Evolutionary conservation across 345 rosid species (phyloP), one percentile per base, ranked within the genome.

Genomic region (Camelina sativa): DNA sequence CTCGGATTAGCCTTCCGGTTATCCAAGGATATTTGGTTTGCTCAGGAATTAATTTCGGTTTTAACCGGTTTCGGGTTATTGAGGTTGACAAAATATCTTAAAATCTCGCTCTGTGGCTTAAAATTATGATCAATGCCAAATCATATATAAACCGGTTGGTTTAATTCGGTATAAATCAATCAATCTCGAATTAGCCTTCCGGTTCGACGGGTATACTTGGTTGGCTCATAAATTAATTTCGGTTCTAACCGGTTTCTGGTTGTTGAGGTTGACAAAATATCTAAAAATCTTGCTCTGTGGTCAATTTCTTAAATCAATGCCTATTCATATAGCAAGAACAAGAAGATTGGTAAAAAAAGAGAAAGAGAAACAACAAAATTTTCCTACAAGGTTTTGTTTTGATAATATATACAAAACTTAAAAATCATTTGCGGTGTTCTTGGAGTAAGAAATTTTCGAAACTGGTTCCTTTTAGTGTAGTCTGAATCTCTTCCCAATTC

Each of bases 401-500:
- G 41, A 61, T 71, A 72, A 34, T 34, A 34, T 72, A 10, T 72
- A 32, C 61, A 72, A 52, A 62, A 43, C 48, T 43, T 0, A 12
- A 43, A 43, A 43, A 43, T 43, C 41, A 57, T 32, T 57, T 57
- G 41, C 62, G 62, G 62, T 57, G 8, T 22, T 89, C 90, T 41
- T 76, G 85, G 7, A 32, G 60, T 7, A 93, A 78, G 71, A 86
- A 85, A 62, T 77, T 84, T 58, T 88, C 87, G 41, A 85, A 93
- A 61, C 40, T 53, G 2, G 97, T 85, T 71, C 96, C 94, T 8
- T 82, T 84, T 6, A 93, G 82, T n/a, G 91, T 80, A 47, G 80
- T 81, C 52, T 69, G 71, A 57, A 93, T 86, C 47, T 93, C 91
- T 4, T 80, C 86, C 96, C 96, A 91, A 59, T 91, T 93, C 79